These are phyloP conservation scores for Leishmania tropica DNA, from an alignment of 208 protist species.

Conservation along the genomic window DNA sequence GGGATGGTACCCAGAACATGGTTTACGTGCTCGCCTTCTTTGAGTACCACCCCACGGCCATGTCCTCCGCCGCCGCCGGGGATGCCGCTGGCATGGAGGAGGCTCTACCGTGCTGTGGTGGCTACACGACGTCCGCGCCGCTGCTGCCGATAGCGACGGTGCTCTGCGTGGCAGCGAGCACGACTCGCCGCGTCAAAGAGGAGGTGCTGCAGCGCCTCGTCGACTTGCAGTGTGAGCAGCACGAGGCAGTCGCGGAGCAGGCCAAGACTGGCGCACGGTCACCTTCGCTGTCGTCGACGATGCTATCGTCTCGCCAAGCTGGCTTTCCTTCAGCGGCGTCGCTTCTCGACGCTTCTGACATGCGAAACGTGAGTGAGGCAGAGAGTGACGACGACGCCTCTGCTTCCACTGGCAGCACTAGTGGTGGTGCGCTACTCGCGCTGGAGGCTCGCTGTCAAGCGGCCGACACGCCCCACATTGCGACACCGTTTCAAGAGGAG, in stretches of 20 bases:
- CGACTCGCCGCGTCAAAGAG: constrained; percentile 61
- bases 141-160: constrained; percentile 83
- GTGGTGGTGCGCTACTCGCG: constrained; percentile 14
- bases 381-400: constrained; percentile 2
- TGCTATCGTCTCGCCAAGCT: constrained; percentile 1
- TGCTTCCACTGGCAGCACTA: not conserved
- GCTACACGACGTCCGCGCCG: constrained; percentile 59
- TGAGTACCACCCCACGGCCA: constrained; percentile 49
- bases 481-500: constrained; percentile 36
- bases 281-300: constrained; percentile 2
- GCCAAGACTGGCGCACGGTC: not conserved
- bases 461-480: constrained; percentile 27
- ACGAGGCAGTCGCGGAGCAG: constrained; percentile 36
- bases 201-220: constrained; percentile 72
- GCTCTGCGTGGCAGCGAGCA: constrained; percentile 53
- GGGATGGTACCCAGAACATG: constrained; percentile 31
- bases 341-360: constrained; percentile 24
- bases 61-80: constrained; percentile 5
- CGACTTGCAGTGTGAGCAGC: constrained; percentile 73
- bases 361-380: not conserved
- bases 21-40: constrained; percentile 84
- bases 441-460: constrained; percentile 40
- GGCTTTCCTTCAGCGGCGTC: not conserved
- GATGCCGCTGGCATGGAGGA: constrained; percentile 18
- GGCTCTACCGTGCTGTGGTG: constrained; percentile 67